Evolutionary conservation across 441 rosid species (phyloP).

Genomic region (Metrosideros polymorpha): DNA sequence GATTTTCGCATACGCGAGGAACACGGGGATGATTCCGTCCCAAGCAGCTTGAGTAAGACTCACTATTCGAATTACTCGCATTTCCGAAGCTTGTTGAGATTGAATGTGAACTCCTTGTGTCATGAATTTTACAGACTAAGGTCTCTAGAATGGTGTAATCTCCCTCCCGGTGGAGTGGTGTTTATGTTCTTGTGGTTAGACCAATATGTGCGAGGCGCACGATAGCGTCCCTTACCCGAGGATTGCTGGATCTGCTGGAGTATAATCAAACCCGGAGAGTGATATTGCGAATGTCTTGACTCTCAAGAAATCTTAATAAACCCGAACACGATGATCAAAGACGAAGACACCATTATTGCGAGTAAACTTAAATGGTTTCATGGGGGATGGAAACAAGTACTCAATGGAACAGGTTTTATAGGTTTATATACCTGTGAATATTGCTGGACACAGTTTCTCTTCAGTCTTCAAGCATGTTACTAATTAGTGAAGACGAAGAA

Average conservation of each 20-base stretch:
- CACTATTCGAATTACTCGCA: background rate
- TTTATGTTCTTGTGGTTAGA: background rate
- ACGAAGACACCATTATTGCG: background rate
- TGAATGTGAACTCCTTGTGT: background rate
- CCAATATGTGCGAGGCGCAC: background rate
- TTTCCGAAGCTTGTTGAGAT: background rate
- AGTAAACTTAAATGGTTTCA: background rate
- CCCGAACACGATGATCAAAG: background rate
- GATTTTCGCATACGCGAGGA: slow-evolving; percentile 83
- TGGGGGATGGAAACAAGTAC: background rate
- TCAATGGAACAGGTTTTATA: background rate
- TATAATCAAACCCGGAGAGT: background rate
- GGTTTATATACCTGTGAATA: background rate
- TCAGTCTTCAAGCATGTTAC: background rate
- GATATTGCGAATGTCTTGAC: background rate
- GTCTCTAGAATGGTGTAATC: background rate
- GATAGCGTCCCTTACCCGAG: background rate
- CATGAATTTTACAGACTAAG: background rate
- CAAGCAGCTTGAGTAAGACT: background rate
- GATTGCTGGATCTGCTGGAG: background rate
- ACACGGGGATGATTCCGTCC: slow-evolving; percentile 73
- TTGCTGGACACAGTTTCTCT: background rate
- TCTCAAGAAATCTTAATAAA: background rate
- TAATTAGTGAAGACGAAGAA: background rate
- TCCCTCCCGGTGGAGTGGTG: background rate